A percentile compares a stretch with the other conserved stretches of the same genome.
phyloP scores from a whole-genome alignment of 345 rosid species.

The Pistacia atlantica region DNA sequence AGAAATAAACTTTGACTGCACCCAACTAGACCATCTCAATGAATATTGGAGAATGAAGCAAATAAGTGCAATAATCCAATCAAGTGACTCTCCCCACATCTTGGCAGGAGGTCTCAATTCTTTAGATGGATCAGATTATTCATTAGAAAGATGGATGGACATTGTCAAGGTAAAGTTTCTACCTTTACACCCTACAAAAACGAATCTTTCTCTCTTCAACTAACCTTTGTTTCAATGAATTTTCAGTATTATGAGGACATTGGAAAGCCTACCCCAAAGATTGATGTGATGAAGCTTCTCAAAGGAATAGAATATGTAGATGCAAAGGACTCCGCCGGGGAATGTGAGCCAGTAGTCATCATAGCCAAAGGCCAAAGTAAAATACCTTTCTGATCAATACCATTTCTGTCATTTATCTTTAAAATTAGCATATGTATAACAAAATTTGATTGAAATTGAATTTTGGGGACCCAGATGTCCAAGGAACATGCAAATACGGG shows the following conservation, averaged over 20 bases:
- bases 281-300: slow-evolving; percentile 65
- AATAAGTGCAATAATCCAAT: slow-evolving; percentile 63
- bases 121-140: slow-evolving; percentile 76
- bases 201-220: background rate
- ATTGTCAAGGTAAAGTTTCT: slow-evolving; percentile 61
- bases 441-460: background rate
- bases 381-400: background rate
- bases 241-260: slow-evolving; percentile 76
- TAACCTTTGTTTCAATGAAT: background rate
- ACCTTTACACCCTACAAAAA: background rate
- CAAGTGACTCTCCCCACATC: slow-evolving; percentile 66
- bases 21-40: slow-evolving; percentile 89
- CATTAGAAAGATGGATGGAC: slow-evolving; percentile 80
- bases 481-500: slow-evolving; percentile 97
- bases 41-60: slow-evolving; percentile 97
- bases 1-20: slow-evolving; percentile 78
- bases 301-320: slow-evolving; percentile 68
- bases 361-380: slow-evolving; percentile 94
- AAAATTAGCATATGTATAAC: background rate
- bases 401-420: background rate
- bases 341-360: slow-evolving; percentile 93
- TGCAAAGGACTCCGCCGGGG: slow-evolving; percentile 78
- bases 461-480: slow-evolving; percentile 55
- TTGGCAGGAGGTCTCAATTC: slow-evolving; percentile 84
- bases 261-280: slow-evolving; percentile 88